These are phyloP conservation scores for Chaetomium strumarium DNA, from an alignment of 2,329 filamentous ascomycete genomes.

Conservation along the genomic window DNA sequence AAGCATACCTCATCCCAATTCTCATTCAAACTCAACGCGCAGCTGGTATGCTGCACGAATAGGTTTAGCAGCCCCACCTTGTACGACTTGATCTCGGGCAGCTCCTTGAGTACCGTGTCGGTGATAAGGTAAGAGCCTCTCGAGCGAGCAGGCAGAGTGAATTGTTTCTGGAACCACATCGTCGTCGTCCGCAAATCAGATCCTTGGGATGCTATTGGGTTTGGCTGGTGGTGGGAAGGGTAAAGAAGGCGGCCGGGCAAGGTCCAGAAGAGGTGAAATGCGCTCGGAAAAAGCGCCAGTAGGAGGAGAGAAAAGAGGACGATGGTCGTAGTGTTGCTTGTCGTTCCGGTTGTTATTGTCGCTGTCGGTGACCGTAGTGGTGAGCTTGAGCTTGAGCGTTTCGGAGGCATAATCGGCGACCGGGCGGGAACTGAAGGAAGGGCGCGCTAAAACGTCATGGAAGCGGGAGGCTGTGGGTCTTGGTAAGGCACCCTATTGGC, in stretches of 20 bases:
- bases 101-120: constrained; percentile 59
- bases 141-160: constrained; percentile 68
- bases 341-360: constrained; percentile 24
- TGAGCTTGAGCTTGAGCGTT: background rate
- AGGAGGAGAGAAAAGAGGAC: constrained; percentile 44
- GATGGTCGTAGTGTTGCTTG: constrained; percentile 30
- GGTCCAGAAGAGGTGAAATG: constrained; percentile 48
- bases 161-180: constrained; percentile 80
- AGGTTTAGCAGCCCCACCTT: constrained; percentile 82
- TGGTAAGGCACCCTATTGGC: background rate
- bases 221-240: constrained; percentile 21
- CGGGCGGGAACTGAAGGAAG: background rate
- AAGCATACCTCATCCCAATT: constrained; percentile 71
- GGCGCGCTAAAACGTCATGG: constrained; percentile 14
- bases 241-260: constrained; percentile 36
- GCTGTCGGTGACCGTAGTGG: background rate
- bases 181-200: constrained; percentile 16
- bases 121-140: constrained; percentile 90
- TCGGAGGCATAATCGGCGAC: constrained; percentile 7
- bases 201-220: constrained; percentile 10
- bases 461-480: background rate
- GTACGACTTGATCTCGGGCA: constrained; percentile 78
- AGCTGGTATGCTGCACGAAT: constrained; percentile 93
- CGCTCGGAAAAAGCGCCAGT: constrained; percentile 45
- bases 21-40: constrained; percentile 87